These are phyloP conservation scores for Syzygium malaccense DNA, from an alignment of 441 rosid species.

Conservation along the genomic window DNA sequence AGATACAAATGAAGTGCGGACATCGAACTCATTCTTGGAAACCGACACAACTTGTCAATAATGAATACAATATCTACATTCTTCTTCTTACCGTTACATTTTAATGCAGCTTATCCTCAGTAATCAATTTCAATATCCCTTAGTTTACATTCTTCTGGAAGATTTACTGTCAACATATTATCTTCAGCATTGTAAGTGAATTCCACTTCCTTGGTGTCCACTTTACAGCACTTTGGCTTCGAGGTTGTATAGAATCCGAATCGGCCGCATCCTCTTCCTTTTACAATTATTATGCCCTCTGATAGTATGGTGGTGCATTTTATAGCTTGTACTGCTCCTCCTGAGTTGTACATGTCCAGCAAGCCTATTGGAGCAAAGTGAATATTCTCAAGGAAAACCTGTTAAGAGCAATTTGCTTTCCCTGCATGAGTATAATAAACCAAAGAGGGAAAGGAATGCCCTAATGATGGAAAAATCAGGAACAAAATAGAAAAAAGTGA, in stretches of 20 bases:
- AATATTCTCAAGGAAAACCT: constrained; percentile 31
- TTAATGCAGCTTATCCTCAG: background rate
- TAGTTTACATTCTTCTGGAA: constrained; percentile 17
- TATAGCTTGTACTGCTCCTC: constrained; percentile 53
- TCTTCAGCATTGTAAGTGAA: constrained; percentile 30
- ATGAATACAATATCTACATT: background rate
- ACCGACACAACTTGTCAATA: background rate
- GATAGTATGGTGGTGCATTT: constrained; percentile 8
- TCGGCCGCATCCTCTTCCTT: constrained; percentile 41
- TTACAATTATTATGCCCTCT: constrained; percentile 16
- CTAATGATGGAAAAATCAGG: background rate
- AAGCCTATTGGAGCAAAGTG: constrained; percentile 56
- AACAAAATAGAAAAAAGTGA: background rate
- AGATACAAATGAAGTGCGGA: background rate
- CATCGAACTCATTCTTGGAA: background rate
- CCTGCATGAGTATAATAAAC: background rate
- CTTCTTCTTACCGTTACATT: background rate
- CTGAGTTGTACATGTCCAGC: constrained; percentile 64
- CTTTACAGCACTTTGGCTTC: constrained; percentile 33
- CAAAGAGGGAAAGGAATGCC: background rate
- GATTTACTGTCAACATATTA: constrained; percentile 35
- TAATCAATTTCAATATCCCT: constrained; percentile 33
- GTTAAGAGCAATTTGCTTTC: background rate
- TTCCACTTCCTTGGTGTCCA: constrained; percentile 32
- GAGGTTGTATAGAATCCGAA: constrained; percentile 45